phyloP scores from a whole-genome alignment of 352 stramenopile genomes.

The Phytophthora rubi region DNA sequence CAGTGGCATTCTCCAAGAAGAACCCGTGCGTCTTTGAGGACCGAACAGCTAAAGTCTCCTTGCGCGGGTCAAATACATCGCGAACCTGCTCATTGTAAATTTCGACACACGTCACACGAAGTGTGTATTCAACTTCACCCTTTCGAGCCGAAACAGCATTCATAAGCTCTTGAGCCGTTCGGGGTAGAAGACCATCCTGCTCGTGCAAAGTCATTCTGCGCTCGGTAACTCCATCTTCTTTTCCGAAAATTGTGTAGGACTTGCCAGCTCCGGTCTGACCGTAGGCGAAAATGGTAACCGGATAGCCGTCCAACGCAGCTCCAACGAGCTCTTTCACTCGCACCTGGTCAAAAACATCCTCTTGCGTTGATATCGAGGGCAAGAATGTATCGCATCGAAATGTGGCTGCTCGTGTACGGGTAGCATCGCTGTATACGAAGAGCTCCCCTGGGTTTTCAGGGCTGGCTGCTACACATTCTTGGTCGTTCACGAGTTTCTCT shows the following conservation, averaged over 20 bases:
- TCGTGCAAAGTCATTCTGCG: slow-evolving; percentile 36
- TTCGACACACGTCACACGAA: slow-evolving; percentile 77
- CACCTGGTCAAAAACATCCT: slow-evolving; percentile 65
- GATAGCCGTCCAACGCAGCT: slow-evolving; percentile 64
- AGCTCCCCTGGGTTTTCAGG: slow-evolving; percentile 47
- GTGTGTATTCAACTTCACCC: slow-evolving; percentile 53
- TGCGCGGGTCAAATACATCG: slow-evolving; percentile 68
- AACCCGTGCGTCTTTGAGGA: slow-evolving; percentile 71
- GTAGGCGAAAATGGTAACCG: slow-evolving; percentile 80
- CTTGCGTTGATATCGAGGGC: slow-evolving; percentile 40
- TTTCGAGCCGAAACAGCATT: slow-evolving; percentile 45
- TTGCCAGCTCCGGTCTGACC: slow-evolving; percentile 78
- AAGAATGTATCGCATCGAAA: slow-evolving; percentile 78
- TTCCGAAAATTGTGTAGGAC: slow-evolving; percentile 79
- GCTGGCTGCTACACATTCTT: slow-evolving; percentile 44
- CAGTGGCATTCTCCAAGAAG: slow-evolving; percentile 76
- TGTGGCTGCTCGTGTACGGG: slow-evolving; percentile 42
- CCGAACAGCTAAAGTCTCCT: slow-evolving; percentile 62
- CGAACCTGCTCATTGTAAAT: slow-evolving; percentile 82
- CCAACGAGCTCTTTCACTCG: slow-evolving; percentile 51
- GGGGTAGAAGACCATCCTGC: slow-evolving; percentile 62
- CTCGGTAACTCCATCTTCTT: slow-evolving; percentile 48
- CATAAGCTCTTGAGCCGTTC: slow-evolving; percentile 60
- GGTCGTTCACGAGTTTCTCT: background rate
- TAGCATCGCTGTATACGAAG: slow-evolving; percentile 51